These are phyloP conservation scores for Xylariaceae sp. DNA, from an alignment of 2,329 filamentous ascomycete genomes.

Conservation along the genomic window DNA sequence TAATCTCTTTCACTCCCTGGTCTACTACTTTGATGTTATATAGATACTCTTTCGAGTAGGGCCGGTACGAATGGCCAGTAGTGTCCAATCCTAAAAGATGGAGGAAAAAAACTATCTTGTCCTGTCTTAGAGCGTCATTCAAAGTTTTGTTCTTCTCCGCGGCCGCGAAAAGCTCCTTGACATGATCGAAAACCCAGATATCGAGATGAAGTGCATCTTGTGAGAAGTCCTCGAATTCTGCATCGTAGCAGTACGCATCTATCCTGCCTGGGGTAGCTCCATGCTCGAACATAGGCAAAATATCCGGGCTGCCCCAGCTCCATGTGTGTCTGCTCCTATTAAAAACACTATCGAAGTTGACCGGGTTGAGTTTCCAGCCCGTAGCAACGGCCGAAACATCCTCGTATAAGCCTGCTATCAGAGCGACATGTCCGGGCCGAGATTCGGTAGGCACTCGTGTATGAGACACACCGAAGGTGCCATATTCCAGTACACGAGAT, in stretches of 20 bases:
- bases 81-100: constrained; percentile 94
- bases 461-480: constrained; percentile 96
- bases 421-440: constrained; percentile 90
- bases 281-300: constrained; percentile 94
- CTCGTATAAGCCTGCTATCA: constrained; percentile 96
- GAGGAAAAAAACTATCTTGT: constrained; percentile 93
- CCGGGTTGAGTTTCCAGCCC: constrained; percentile 97
- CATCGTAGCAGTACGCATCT: constrained; percentile 82
- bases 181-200: constrained; percentile 93
- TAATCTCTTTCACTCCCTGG: constrained; percentile 83
- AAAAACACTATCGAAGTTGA: constrained; percentile 98
- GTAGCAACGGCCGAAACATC: constrained; percentile 97
- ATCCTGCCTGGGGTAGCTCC: constrained; percentile 89
- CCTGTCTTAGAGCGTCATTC: constrained; percentile 72
- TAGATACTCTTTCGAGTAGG: constrained; percentile 94
- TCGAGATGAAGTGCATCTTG: constrained; percentile 81
- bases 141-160: constrained; percentile 80
- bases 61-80: constrained; percentile 81
- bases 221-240: constrained; percentile 90
- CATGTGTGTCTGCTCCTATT: constrained; percentile 96
- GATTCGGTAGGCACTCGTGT: constrained; percentile 97
- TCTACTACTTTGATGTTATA: constrained; percentile 96
- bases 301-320: constrained; percentile 99
- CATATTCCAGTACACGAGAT: constrained; percentile 84
- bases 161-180: constrained; percentile 82